phyloP scores from a whole-genome alignment of 164 flowering plant species.

The Kingdonia uniflora region DNA sequence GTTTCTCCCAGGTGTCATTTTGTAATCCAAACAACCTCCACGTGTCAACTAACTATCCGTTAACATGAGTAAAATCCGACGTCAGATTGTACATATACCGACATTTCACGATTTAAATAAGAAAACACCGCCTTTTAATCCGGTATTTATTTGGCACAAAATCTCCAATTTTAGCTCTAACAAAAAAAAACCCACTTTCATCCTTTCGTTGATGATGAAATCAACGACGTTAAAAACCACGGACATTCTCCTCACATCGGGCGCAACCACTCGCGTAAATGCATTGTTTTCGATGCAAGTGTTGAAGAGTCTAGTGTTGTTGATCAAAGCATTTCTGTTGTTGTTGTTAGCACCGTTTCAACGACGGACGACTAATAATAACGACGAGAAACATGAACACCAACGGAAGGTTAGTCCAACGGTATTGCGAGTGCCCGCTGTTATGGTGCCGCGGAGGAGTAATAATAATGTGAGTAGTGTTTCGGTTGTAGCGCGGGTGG shows the following conservation, averaged over 20 bases:
- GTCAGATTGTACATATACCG: too few relatives aligned
- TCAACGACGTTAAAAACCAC: too few relatives aligned
- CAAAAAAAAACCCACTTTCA: too few relatives aligned
- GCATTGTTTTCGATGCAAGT: conserved; percentile 45
- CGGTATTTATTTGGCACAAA: too few relatives aligned
- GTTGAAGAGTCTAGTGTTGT: conserved; percentile 22
- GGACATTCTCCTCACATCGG: conserved; percentile 46
- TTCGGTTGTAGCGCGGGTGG: conserved; percentile 22
- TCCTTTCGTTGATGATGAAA: too few relatives aligned
- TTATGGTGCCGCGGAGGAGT: conserved; percentile 15
- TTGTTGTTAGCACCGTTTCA: conserved; percentile 39
- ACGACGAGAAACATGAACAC: conserved; percentile 14
- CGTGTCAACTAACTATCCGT: too few relatives aligned
- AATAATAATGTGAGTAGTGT: neutral
- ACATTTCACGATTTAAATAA: too few relatives aligned
- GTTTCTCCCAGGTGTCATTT: too few relatives aligned
- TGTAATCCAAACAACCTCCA: too few relatives aligned
- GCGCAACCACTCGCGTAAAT: conserved; percentile 53
- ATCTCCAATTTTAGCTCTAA: too few relatives aligned
- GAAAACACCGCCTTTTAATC: too few relatives aligned
- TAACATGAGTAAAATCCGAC: too few relatives aligned
- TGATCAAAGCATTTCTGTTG: conserved; percentile 27
- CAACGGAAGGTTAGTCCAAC: conserved; percentile 3
- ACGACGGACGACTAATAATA: neutral
- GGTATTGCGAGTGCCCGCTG: conserved; percentile 26